Conservation (phyloP, 2,329 filamentous ascomycete genomes). For the Diplodia intermedia region DNA sequence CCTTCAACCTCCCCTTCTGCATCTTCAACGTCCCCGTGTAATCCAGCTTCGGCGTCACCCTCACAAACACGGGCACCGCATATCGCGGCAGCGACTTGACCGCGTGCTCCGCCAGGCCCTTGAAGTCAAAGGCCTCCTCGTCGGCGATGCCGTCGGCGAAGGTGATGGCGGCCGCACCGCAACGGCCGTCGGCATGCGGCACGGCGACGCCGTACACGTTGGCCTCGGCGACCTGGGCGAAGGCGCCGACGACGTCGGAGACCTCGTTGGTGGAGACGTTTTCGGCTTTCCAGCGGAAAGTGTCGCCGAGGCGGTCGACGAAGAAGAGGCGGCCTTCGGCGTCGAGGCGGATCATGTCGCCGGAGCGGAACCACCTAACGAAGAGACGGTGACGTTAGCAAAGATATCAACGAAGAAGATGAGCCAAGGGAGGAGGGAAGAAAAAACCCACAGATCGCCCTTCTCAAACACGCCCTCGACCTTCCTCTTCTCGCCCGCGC, state of each 20-base stretch:
- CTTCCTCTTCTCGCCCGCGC: conserved; percentile 42
- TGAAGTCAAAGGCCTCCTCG: conserved; percentile 44
- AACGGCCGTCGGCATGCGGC: conserved; percentile 59
- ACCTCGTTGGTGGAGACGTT: conserved; percentile 59
- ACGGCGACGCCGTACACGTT: conserved; percentile 59
- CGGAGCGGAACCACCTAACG: conserved; percentile 55
- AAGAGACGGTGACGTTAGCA: too few species aligned
- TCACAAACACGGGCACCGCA: conserved; percentile 55
- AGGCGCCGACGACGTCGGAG: conserved; percentile 53
- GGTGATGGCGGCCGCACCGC: conserved; percentile 57
- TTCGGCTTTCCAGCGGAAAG: conserved; percentile 59
- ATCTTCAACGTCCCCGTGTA: conserved; percentile 57
- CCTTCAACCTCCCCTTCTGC: conserved; percentile 52
- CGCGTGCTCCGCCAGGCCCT: conserved; percentile 49
- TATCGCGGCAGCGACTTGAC: conserved; percentile 52
- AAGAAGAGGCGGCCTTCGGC: conserved; percentile 58
- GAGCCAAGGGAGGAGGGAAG: too few species aligned
- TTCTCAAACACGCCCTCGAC: conserved; percentile 48
- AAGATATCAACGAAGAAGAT: too few species aligned
- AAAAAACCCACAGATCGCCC: conserved; percentile 46
- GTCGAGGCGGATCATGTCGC: conserved; percentile 55
- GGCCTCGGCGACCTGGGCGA: conserved; percentile 55
- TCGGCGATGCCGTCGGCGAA: conserved; percentile 42
- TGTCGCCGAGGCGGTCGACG: conserved; percentile 57
- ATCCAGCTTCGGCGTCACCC: conserved; percentile 50